phyloP scores from a whole-genome alignment of 192 early-diverging fungal species.

The Coemansia sp. region DNA sequence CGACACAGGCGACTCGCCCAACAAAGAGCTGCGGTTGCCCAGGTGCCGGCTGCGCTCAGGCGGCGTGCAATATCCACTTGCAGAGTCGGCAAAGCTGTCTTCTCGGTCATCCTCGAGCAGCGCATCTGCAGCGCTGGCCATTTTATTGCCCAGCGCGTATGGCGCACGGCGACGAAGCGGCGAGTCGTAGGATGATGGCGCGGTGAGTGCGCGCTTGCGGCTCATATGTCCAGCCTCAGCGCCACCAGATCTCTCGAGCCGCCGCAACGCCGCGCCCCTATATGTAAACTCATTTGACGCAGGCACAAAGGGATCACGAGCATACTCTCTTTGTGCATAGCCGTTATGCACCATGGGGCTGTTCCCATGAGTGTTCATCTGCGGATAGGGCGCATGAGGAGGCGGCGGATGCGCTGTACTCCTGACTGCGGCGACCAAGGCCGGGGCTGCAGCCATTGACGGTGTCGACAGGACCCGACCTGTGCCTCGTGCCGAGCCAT shows the following conservation, averaged over 20 bases:
- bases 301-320: slow-evolving; percentile 26
- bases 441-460: slow-evolving; percentile 10
- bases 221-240: slow-evolving; percentile 7
- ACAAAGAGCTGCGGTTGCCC: slow-evolving; percentile 14
- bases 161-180: slow-evolving; percentile 14
- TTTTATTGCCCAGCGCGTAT: slow-evolving; percentile 9
- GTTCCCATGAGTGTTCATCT: background rate
- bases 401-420: background rate
- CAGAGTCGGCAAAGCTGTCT: background rate
- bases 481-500: slow-evolving; percentile 3
- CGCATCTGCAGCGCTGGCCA: slow-evolving; percentile 11
- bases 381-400: slow-evolving; percentile 1
- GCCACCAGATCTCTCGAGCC: slow-evolving; percentile 30
- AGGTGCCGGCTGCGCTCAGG: slow-evolving; percentile 28
- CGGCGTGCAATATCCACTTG: slow-evolving; percentile 15
- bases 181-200: slow-evolving; percentile 46
- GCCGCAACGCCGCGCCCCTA: slow-evolving; percentile 39
- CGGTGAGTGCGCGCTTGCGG: slow-evolving; percentile 51
- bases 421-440: slow-evolving; percentile 3
- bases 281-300: slow-evolving; percentile 39
- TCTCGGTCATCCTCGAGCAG: slow-evolving; percentile 30
- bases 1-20: slow-evolving; percentile 46
- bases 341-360: slow-evolving; percentile 10
- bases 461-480: slow-evolving; percentile 34
- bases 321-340: background rate